Conservation (phyloP, 768 basidiomycete species). For the Tephrocybe sp. region DNA sequence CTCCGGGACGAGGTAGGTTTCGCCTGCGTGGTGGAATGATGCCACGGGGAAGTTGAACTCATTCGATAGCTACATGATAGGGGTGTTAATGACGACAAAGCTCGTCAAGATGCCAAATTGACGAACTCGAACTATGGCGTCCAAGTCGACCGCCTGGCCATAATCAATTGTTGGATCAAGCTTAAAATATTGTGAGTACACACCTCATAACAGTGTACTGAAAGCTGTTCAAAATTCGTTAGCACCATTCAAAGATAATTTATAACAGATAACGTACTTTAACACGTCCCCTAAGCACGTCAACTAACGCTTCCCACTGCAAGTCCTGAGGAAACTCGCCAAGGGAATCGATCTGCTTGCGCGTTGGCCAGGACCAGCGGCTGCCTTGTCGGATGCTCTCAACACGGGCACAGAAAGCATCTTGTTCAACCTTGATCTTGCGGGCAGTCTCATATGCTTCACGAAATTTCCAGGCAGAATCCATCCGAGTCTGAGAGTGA, state of each 20-base stretch:
- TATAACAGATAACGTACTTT: conserved; percentile 55
- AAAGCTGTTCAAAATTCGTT: conserved; percentile 23
- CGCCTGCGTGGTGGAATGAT: conserved; percentile 77
- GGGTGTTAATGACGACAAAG: neutral
- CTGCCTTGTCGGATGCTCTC: conserved; percentile 20
- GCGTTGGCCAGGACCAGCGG: conserved; percentile 10
- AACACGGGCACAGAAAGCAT: conserved; percentile 57
- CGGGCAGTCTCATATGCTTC: conserved; percentile 69
- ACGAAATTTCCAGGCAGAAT: conserved; percentile 65
- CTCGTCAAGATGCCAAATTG: no score
- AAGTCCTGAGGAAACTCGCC: conserved; percentile 64
- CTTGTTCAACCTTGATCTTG: conserved; percentile 64
- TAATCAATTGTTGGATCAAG: neutral
- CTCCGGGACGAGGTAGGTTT: conserved; percentile 79
- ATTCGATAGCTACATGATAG: conserved; percentile 54
- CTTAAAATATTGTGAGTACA: neutral
- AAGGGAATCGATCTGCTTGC: conserved; percentile 10
- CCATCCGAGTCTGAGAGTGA: conserved; percentile 56
- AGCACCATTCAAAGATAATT: neutral
- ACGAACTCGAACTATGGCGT: conserved; percentile 56
- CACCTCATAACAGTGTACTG: conserved; percentile 45
- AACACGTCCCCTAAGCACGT: conserved; percentile 70
- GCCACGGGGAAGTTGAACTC: conserved; percentile 79
- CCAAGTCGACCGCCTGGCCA: conserved; percentile 61
- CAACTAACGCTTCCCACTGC: conserved; percentile 69